These are phyloP conservation scores for Phytophthora pluvialis DNA, from an alignment of 352 stramenopile species.

Conservation along the genomic window DNA sequence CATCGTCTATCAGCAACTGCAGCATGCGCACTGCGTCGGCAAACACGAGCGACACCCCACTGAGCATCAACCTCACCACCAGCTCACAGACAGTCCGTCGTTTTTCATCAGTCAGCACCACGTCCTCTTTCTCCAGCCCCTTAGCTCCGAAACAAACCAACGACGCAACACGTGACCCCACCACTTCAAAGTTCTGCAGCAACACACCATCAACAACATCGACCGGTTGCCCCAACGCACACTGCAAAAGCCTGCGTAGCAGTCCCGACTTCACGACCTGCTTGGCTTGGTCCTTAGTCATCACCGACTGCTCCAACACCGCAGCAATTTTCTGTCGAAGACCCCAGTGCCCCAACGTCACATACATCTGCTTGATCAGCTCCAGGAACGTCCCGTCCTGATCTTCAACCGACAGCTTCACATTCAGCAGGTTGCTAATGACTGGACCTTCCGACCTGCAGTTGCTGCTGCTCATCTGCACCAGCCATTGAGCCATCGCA, in stretches of 20 bases:
- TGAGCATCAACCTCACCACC: conserved; percentile 66
- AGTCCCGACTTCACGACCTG: conserved; percentile 41
- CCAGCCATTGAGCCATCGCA: conserved; percentile 50
- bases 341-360: conserved; percentile 46
- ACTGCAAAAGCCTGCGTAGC: conserved; percentile 53
- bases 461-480: conserved; percentile 23
- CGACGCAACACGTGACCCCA: conserved; percentile 30
- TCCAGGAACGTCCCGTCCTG: conserved; percentile 39
- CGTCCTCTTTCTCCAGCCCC: conserved; percentile 2
- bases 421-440: conserved; percentile 19
- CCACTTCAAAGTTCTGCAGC: conserved; percentile 25
- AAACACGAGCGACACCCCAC: conserved; percentile 56
- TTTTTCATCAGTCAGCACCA: neutral
- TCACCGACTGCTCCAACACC: conserved; percentile 37
- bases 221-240: conserved; percentile 41
- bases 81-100: conserved; percentile 44
- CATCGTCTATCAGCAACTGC: conserved; percentile 62
- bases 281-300: conserved; percentile 62
- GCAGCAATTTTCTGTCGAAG: conserved; percentile 43
- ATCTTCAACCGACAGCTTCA: conserved; percentile 14
- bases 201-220: conserved; percentile 7
- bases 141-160: conserved; percentile 34
- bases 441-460: neutral
- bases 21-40: conserved; percentile 62
- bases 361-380: conserved; percentile 81